Conservation (phyloP, 495 filamentous ascomycete genomes). For the Ascodesmis nigricans region DNA sequence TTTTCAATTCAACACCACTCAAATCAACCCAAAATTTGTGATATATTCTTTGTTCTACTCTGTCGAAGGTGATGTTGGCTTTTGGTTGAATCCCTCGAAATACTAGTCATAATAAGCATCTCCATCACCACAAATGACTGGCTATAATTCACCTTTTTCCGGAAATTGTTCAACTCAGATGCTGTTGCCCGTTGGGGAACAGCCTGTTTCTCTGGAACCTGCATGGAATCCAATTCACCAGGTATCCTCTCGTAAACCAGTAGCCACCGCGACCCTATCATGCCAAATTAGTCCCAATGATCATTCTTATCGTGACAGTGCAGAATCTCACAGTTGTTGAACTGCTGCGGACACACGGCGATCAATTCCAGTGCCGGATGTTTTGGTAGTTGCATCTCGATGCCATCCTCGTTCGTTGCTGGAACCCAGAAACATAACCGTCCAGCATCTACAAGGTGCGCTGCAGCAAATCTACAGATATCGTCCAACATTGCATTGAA, state of each 20-base stretch:
- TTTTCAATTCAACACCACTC: background rate
- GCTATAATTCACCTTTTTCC: conserved; percentile 26
- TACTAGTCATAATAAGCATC: conserved; percentile 4
- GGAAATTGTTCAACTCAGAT: conserved; percentile 63
- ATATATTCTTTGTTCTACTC: no score
- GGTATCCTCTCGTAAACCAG: conserved; percentile 62
- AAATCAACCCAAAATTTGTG: conserved; percentile 1
- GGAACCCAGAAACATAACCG: conserved; percentile 94
- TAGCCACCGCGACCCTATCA: conserved; percentile 56
- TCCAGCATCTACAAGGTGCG: conserved; percentile 59
- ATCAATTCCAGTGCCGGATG: conserved; percentile 60
- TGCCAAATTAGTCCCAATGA: background rate
- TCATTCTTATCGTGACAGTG: conserved; percentile 5
- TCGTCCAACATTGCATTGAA: conserved; percentile 77
- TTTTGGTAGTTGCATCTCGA: conserved; percentile 52
- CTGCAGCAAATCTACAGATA: conserved; percentile 59
- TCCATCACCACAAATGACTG: background rate
- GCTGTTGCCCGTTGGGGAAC: conserved; percentile 27
- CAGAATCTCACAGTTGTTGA: conserved; percentile 51
- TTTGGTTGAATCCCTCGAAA: conserved; percentile 19
- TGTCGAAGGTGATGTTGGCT: no score
- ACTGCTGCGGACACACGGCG: conserved; percentile 59
- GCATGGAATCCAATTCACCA: conserved; percentile 27
- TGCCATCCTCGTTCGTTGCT: conserved; percentile 53
- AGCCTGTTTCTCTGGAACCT: conserved; percentile 24